Evolutionary conservation across 73 alveolate genomes (phyloP).

Genomic region (Paramecium bursaria): DNA sequence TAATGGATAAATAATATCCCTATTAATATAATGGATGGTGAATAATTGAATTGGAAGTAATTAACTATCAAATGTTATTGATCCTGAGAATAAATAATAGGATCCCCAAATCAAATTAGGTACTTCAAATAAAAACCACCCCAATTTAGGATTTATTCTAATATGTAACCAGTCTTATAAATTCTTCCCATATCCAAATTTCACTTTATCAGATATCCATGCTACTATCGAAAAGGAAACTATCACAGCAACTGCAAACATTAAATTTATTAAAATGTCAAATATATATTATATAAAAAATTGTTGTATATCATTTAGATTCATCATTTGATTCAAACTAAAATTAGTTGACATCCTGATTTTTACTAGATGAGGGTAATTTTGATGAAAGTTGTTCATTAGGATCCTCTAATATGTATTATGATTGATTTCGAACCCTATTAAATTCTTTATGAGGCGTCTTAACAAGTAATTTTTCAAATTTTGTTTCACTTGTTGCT

Average conservation of each 20-base stretch:
- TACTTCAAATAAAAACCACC: slow-evolving; percentile 28
- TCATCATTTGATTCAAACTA: no score
- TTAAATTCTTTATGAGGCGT: no score
- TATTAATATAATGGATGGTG: slow-evolving; percentile 2
- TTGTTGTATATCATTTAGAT: no score
- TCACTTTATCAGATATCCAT: slow-evolving; percentile 18
- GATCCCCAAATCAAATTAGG: slow-evolving; percentile 30
- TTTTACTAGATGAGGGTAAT: no score
- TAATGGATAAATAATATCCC: slow-evolving; percentile 25
- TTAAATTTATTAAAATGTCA: no score
- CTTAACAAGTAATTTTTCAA: no score
- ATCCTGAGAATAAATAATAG: slow-evolving; percentile 12
- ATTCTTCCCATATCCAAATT: slow-evolving; percentile 48
- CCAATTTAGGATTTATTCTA: slow-evolving; percentile 1
- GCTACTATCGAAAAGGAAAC: slow-evolving; percentile 16
- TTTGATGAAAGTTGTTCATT: no score
- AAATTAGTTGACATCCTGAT: no score
- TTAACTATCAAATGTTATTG: background rate
- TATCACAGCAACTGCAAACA: background rate
- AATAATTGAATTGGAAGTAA: slow-evolving; percentile 9
- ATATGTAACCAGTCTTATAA: background rate
- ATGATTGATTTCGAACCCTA: no score
- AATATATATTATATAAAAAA: no score
- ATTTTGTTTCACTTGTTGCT: no score
- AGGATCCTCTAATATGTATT: no score